Evolutionary conservation across 805 yeast genomes (phyloP).

Genomic region (Wickerhamiella musiphila): DNA sequence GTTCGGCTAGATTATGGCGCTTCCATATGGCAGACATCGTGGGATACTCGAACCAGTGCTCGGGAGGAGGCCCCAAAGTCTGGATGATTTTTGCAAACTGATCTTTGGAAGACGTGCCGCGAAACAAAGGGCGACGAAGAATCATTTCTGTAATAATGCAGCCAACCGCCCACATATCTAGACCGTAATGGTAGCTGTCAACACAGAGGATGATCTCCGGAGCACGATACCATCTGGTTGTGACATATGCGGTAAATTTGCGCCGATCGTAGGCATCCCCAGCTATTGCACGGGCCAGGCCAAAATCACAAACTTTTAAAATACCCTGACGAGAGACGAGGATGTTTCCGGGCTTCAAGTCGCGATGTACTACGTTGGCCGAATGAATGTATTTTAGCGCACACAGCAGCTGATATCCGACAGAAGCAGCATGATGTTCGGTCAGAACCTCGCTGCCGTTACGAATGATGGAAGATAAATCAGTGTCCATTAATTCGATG

Average conservation of each 20-base stretch:
- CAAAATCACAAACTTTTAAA: conserved; percentile 84
- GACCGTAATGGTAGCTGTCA: conserved; percentile 22
- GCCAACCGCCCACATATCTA: conserved; percentile 90
- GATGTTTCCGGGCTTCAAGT: conserved; percentile 81
- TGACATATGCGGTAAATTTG: conserved; percentile 41
- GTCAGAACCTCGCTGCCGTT: conserved; percentile 47
- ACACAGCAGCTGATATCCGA: conserved; percentile 65
- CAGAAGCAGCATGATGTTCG: conserved; percentile 65
- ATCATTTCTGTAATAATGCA: conserved; percentile 77
- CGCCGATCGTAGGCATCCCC: conserved; percentile 19
- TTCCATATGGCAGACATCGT: not conserved
- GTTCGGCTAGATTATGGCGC: not conserved
- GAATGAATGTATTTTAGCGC: conserved; percentile 82
- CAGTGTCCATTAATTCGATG: conserved; percentile 73
- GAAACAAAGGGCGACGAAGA: conserved; percentile 62
- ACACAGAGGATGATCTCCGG: conserved; percentile 56
- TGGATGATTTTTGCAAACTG: conserved; percentile 55
- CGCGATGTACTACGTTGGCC: conserved; percentile 85
- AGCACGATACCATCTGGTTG: conserved; percentile 91
- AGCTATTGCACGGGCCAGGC: conserved; percentile 64
- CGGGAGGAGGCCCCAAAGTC: conserved; percentile 54
- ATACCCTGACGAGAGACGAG: conserved; percentile 57
- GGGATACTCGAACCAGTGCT: not conserved
- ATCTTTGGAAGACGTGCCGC: conserved; percentile 53
- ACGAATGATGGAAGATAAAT: conserved; percentile 55